These are phyloP conservation scores for Bryoglossum gracile DNA, from an alignment of 495 filamentous ascomycete species.

Conservation along the genomic window DNA sequence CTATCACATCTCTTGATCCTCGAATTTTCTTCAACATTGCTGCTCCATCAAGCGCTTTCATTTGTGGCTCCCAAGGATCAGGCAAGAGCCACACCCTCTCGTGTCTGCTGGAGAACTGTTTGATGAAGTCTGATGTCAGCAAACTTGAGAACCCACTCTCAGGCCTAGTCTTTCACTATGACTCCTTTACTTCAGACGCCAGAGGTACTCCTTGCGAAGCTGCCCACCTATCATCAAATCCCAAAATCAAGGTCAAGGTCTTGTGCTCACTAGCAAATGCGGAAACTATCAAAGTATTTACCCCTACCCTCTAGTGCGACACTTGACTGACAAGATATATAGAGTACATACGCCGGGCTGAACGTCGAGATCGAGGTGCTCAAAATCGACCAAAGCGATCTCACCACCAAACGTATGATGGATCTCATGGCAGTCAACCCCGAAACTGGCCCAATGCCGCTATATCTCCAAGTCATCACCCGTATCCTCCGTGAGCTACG, in stretches of 20 bases:
- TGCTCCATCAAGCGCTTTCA: constrained; percentile 61
- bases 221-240: constrained; percentile 52
- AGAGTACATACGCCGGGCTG: constrained; percentile 19
- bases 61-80: constrained; percentile 70
- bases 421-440: constrained; percentile 59
- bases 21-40: constrained; percentile 60
- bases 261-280: constrained; percentile 58
- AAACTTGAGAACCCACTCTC: constrained; percentile 42
- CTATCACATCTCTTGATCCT: constrained; percentile 31
- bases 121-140: constrained; percentile 35
- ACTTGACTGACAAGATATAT: background rate
- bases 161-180: constrained; percentile 64
- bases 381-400: constrained; percentile 47
- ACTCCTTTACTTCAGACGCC: constrained; percentile 48
- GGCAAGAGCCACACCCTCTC: constrained; percentile 71
- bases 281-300: constrained; percentile 34
- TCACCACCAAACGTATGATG: constrained; percentile 58
- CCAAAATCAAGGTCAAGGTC: constrained; percentile 49
- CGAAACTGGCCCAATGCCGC: constrained; percentile 37
- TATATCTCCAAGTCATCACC: constrained; percentile 56
- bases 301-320: constrained; percentile 23
- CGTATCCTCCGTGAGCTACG: constrained; percentile 56
- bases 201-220: constrained; percentile 57
- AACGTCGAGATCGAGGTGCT: constrained; percentile 46
- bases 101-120: constrained; percentile 60